phyloP scores from a whole-genome alignment of 1,284 basidiomycete species.

The Marasmius sp. region DNA sequence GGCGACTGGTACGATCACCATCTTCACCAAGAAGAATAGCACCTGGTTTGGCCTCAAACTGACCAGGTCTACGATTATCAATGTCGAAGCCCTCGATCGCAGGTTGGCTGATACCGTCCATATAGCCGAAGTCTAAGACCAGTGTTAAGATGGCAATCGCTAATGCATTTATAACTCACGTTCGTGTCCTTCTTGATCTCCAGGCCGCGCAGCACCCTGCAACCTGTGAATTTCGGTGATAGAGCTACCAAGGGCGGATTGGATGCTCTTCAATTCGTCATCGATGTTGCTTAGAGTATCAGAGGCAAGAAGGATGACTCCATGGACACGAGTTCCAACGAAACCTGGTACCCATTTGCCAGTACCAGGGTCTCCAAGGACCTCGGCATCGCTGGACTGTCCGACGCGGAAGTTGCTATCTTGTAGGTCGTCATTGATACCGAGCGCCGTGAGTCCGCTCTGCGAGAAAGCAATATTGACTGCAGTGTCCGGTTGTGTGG shows the following conservation, averaged over 20 bases:
- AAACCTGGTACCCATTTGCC: slow-evolving; percentile 34
- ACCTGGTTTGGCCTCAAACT: slow-evolving; percentile 30
- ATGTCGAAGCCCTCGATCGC: slow-evolving; percentile 31
- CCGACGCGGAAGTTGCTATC: slow-evolving; percentile 32
- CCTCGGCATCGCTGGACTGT: slow-evolving; percentile 26
- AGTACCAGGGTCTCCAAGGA: slow-evolving; percentile 26
- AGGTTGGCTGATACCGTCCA: slow-evolving; percentile 42
- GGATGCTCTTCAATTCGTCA: slow-evolving; percentile 17
- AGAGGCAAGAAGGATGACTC: slow-evolving; percentile 36
- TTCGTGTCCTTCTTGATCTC: slow-evolving; percentile 33
- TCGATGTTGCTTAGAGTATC: slow-evolving; percentile 27
- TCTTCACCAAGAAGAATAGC: slow-evolving; percentile 32
- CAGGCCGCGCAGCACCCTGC: slow-evolving; percentile 32
- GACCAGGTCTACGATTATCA: slow-evolving; percentile 31
- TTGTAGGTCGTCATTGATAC: slow-evolving; percentile 30
- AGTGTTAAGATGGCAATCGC: neutral
- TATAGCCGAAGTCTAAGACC: slow-evolving; percentile 33
- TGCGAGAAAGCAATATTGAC: slow-evolving; percentile 33
- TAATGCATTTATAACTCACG: slow-evolving; percentile 21
- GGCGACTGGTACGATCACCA: slow-evolving; percentile 23
- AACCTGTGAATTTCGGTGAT: slow-evolving; percentile 30
- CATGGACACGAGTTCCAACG: slow-evolving; percentile 31
- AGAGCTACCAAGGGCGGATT: slow-evolving; percentile 24
- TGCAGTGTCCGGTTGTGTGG: slow-evolving; percentile 22
- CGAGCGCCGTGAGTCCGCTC: slow-evolving; percentile 28